Conservation (phyloP, 2,329 filamentous ascomycete species). For the Arthrobotrys musiformis region DNA sequence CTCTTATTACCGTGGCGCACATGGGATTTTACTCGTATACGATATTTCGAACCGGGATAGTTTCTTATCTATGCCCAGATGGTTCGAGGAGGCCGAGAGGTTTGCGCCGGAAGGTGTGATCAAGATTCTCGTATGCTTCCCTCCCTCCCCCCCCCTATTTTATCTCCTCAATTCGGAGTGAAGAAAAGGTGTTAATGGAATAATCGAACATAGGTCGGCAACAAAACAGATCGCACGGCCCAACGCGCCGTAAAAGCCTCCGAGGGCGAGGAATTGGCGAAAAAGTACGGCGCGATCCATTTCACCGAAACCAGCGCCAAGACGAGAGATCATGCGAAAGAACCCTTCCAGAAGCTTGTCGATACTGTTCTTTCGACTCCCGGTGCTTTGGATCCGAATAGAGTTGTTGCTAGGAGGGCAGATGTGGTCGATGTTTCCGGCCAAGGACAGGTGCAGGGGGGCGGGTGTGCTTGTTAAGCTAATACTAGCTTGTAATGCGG, state of each 20-base stretch:
- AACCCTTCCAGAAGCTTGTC: slow-evolving; percentile 68
- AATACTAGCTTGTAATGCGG: background rate
- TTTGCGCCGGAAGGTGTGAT: slow-evolving; percentile 67
- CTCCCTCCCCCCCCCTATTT: background rate
- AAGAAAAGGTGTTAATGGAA: too few relatives aligned
- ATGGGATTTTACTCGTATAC: slow-evolving; percentile 67
- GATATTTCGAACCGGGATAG: slow-evolving; percentile 67
- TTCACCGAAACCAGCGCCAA: slow-evolving; percentile 70
- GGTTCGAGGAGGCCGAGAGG: slow-evolving; percentile 68
- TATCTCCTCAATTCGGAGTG: too few relatives aligned
- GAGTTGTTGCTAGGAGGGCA: slow-evolving; percentile 19
- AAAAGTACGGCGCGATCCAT: slow-evolving; percentile 63
- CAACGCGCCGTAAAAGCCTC: slow-evolving; percentile 65
- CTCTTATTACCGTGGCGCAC: slow-evolving; percentile 67
- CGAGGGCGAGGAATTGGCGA: slow-evolving; percentile 66
- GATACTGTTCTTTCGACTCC: slow-evolving; percentile 66
- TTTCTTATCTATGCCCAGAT: slow-evolving; percentile 68
- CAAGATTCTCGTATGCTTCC: slow-evolving; percentile 65
- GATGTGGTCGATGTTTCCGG: slow-evolving; percentile 58
- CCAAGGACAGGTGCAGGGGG: slow-evolving; percentile 35
- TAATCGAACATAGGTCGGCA: slow-evolving; percentile 63
- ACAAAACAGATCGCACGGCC: slow-evolving; percentile 67
- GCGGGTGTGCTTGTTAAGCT: slow-evolving; percentile 58
- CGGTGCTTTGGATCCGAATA: slow-evolving; percentile 63
- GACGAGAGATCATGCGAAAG: slow-evolving; percentile 67